A percentile compares a stretch with the other conserved stretches of the same genome.
These are phyloP conservation scores for Phytophthora fragariaefolia DNA, from an alignment of 352 stramenopile genomes.

Conservation along the genomic window DNA sequence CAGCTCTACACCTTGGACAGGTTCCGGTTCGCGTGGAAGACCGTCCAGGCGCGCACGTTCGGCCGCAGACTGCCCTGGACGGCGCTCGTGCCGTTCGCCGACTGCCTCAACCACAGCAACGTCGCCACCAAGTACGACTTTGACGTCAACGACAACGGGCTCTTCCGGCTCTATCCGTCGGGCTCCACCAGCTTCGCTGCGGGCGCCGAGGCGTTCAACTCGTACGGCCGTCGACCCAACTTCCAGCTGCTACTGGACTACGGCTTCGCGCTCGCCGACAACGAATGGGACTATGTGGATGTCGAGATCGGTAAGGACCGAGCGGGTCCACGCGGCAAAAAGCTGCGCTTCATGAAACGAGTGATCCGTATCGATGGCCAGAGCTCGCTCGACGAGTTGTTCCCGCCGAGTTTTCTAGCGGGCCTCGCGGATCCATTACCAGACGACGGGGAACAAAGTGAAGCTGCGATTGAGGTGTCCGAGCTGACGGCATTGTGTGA, in stretches of 20 bases:
- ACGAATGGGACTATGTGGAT: conserved; percentile 89
- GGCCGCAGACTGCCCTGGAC: conserved; percentile 91
- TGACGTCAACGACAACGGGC: conserved; percentile 53
- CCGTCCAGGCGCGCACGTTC: conserved; percentile 92
- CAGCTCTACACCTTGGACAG: conserved; percentile 65
- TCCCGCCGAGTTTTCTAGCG: conserved; percentile 40
- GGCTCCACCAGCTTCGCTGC: conserved; percentile 55
- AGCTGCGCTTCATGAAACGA: conserved; percentile 53
- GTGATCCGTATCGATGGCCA: conserved; percentile 56
- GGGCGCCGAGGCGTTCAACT: conserved; percentile 91
- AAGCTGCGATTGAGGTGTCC: conserved; percentile 5
- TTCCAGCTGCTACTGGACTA: conserved; percentile 93
- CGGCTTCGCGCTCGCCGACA: conserved; percentile 90
- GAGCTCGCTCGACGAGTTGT: conserved; percentile 58
- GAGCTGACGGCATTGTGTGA: conserved; percentile 21
- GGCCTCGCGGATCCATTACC: conserved; percentile 27
- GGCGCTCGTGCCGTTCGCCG: conserved; percentile 91
- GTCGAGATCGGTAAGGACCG: conserved; percentile 57
- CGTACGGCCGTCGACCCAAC: conserved; percentile 89
- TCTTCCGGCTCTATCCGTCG: conserved; percentile 79
- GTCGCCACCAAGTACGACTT: conserved; percentile 91
- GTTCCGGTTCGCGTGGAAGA: conserved; percentile 90
- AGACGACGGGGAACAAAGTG: conserved; percentile 23
- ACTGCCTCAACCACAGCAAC: conserved; percentile 94
- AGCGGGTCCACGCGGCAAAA: conserved; percentile 30